Conservation (phyloP, 768 basidiomycete genomes). For the Russula dissimulans region DNA sequence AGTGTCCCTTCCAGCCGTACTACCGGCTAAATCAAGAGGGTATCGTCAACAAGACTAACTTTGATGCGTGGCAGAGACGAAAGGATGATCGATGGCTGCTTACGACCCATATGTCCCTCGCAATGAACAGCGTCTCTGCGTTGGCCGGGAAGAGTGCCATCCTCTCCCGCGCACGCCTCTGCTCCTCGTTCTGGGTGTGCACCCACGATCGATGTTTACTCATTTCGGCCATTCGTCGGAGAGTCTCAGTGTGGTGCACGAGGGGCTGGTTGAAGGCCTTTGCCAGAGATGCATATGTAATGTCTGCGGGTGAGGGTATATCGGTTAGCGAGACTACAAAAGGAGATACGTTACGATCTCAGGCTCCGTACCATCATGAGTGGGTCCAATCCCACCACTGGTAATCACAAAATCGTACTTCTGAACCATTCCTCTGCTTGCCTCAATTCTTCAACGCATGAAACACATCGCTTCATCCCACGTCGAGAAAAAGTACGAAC, state of each 20-base stretch:
- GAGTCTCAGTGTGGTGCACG: constrained; percentile 67
- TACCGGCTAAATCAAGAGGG: constrained; percentile 51
- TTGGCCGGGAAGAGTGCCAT: constrained; percentile 86
- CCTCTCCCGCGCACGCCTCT: constrained; percentile 63
- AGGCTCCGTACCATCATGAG: constrained; percentile 59
- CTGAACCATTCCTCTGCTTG: constrained; percentile 69
- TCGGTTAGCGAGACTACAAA: not conserved
- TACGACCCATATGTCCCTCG: constrained; percentile 79
- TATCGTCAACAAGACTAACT: not conserved
- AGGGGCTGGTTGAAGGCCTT: constrained; percentile 72
- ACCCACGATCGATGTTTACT: constrained; percentile 48
- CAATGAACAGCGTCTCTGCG: constrained; percentile 74
- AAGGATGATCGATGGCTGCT: constrained; percentile 22
- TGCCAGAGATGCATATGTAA: constrained; percentile 82
- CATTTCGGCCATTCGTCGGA: constrained; percentile 59
- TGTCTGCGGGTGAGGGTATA: constrained; percentile 39
- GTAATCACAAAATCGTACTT: constrained; percentile 88
- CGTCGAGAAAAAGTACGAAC: too few relatives aligned
- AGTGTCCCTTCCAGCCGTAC: constrained; percentile 78
- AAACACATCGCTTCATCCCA: not conserved
- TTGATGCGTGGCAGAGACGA: not conserved
- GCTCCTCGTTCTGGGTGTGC: constrained; percentile 58
- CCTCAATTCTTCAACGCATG: constrained; percentile 55
- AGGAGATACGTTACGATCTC: not conserved
- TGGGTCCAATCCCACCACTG: constrained; percentile 86